A percentile compares a stretch with the other conserved stretches of the same genome.
Evolutionary conservation across 2,329 filamentous ascomycete species (phyloP).

Genomic region (Colletotrichum orchidophilum): DNA sequence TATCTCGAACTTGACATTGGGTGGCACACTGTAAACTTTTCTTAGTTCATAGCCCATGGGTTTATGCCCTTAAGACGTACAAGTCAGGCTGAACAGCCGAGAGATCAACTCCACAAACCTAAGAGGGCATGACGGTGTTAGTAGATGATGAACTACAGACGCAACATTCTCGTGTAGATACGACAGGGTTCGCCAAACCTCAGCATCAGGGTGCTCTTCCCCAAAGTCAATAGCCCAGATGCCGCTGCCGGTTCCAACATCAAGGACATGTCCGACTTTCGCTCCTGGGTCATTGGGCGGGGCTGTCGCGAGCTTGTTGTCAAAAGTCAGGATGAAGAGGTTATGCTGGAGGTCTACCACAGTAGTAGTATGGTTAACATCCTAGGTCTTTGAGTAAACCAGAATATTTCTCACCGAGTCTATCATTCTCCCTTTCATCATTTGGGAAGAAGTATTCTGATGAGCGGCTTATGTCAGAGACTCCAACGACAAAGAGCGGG

Average conservation of each 20-base stretch:
- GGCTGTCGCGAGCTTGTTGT: slow-evolving; percentile 40
- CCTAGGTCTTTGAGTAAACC: too few species aligned
- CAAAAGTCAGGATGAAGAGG: slow-evolving; percentile 43
- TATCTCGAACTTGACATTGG: slow-evolving; percentile 54
- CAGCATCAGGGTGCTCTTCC: slow-evolving; percentile 7
- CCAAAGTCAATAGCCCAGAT: slow-evolving; percentile 56
- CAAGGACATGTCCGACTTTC: slow-evolving; percentile 45
- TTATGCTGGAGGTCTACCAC: slow-evolving; percentile 47
- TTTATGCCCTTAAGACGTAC: slow-evolving; percentile 31
- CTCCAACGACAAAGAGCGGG: not conserved
- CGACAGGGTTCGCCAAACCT: not conserved
- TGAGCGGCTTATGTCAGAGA: too few species aligned
- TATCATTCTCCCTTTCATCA: slow-evolving; percentile 16
- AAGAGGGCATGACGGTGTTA: too few species aligned
- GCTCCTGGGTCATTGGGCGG: slow-evolving; percentile 38
- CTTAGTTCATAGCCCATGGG: not conserved
- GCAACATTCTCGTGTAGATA: too few species aligned
- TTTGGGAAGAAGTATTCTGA: slow-evolving; percentile 14
- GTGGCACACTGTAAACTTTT: slow-evolving; percentile 41
- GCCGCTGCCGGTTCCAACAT: slow-evolving; percentile 58
- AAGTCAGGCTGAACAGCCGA: slow-evolving; percentile 50
- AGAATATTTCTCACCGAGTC: not conserved
- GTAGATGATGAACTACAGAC: too few species aligned
- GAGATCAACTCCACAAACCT: slow-evolving; percentile 46
- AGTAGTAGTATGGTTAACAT: not conserved